phyloP scores from a whole-genome alignment of 352 stramenopile species.

The Vaucheria bursata region DNA sequence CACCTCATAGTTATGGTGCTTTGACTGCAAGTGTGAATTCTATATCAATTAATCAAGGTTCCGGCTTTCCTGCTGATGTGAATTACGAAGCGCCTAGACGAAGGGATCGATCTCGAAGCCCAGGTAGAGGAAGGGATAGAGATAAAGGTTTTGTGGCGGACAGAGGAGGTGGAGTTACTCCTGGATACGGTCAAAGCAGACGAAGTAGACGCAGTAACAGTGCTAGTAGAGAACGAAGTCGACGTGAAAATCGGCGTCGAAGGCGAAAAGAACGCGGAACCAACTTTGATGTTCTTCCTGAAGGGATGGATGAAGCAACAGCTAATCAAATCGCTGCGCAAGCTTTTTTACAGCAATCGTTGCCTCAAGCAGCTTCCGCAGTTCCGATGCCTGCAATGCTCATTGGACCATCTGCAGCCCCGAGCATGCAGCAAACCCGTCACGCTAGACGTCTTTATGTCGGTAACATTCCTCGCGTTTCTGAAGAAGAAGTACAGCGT shows the following conservation, averaged over 20 bases:
- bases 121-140: background rate
- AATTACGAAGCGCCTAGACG: too few species aligned
- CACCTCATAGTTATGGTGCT: too few species aligned
- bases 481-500: conserved; percentile 67
- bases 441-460: conserved; percentile 93
- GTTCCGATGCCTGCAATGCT: background rate
- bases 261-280: conserved; percentile 13
- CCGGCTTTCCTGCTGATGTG: too few species aligned
- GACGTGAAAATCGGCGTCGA: conserved; percentile 25
- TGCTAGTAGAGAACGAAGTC: conserved; percentile 6
- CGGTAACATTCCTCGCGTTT: conserved; percentile 62
- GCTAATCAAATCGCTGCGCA: conserved; percentile 14
- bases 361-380: background rate
- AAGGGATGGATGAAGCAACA: conserved; percentile 21
- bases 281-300: conserved; percentile 40
- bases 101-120: too few species aligned
- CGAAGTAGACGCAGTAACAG: conserved; percentile 3
- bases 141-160: background rate
- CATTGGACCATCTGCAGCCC: conserved; percentile 21
- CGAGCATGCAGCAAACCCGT: conserved; percentile 74
- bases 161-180: too few species aligned
- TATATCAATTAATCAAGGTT: too few species aligned
- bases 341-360: background rate
- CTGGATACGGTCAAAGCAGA: conserved; percentile 11
- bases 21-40: too few species aligned